phyloP scores from a whole-genome alignment of 2,329 filamentous ascomycete species.

The Bisporella sp. region DNA sequence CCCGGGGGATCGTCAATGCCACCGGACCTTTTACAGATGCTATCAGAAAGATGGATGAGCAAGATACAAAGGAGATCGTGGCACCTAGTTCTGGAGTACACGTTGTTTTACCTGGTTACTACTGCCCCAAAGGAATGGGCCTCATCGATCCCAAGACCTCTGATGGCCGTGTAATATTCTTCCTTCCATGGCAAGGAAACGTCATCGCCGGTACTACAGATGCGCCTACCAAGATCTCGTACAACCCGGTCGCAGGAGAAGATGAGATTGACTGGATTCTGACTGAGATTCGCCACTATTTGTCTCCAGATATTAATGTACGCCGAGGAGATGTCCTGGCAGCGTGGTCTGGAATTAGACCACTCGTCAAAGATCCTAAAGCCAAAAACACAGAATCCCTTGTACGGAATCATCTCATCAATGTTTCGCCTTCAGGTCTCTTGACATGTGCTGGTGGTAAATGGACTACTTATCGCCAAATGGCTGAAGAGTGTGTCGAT shows the following conservation, averaged over 20 bases:
- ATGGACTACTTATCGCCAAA: constrained; percentile 90
- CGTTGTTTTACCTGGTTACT: constrained; percentile 81
- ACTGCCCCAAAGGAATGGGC: constrained; percentile 79
- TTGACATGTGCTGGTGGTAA: constrained; percentile 84
- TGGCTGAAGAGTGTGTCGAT: constrained; percentile 86
- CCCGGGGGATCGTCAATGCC: constrained; percentile 80
- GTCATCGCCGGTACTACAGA: constrained; percentile 88
- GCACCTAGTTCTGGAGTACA: constrained; percentile 82
- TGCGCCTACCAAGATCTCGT: constrained; percentile 63
- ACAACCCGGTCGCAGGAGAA: constrained; percentile 71
- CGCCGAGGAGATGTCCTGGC: constrained; percentile 82
- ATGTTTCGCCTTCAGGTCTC: constrained; percentile 71
- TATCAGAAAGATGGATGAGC: constrained; percentile 79
- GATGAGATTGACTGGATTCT: constrained; percentile 86
- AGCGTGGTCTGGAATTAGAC: constrained; percentile 83
- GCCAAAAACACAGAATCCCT: constrained; percentile 81
- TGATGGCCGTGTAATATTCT: constrained; percentile 86
- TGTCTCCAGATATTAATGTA: constrained; percentile 78
- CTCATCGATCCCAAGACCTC: constrained; percentile 81
- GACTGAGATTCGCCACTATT: constrained; percentile 72
- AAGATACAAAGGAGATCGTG: constrained; percentile 66
- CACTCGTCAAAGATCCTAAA: constrained; percentile 79
- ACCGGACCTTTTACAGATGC: constrained; percentile 84
- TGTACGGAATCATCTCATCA: constrained; percentile 79
- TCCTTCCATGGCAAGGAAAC: constrained; percentile 88